Evolutionary conservation across 768 basidiomycete genomes (phyloP).

Genomic region (Nidularia pulvinata): DNA sequence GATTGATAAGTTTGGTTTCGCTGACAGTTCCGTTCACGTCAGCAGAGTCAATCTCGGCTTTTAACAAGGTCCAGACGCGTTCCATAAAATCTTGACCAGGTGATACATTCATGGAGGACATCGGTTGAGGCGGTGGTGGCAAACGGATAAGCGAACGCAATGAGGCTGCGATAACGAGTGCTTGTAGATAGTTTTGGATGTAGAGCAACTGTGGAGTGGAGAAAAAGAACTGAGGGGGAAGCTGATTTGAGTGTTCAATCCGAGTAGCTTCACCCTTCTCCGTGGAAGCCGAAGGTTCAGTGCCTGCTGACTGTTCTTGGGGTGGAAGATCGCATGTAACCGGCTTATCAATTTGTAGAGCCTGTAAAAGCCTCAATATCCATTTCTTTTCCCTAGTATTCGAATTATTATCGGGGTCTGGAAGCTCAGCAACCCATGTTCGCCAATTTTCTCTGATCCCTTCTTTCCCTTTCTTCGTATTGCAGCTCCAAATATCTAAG

Average conservation of each 20-base stretch:
- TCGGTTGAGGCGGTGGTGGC: constrained; percentile 13
- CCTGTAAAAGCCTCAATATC: constrained; percentile 46
- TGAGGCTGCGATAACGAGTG: constrained; percentile 62
- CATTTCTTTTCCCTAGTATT: constrained; percentile 25
- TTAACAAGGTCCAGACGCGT: constrained; percentile 68
- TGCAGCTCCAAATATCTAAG: constrained; percentile 45
- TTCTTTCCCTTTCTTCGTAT: constrained; percentile 17
- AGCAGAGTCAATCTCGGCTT: constrained; percentile 47
- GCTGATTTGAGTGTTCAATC: constrained; percentile 27
- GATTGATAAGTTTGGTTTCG: constrained; percentile 60
- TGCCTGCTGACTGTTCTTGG: not conserved
- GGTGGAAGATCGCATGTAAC: constrained; percentile 37
- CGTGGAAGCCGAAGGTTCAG: not conserved
- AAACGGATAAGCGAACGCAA: constrained; percentile 55
- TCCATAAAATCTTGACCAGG: constrained; percentile 41
- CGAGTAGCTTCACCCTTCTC: no score
- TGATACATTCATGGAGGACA: constrained; percentile 2
- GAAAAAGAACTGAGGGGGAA: constrained; percentile 73
- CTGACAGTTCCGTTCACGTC: constrained; percentile 4
- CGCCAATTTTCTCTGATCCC: constrained; percentile 28
- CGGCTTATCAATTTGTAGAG: constrained; percentile 34
- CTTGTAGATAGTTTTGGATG: constrained; percentile 72
- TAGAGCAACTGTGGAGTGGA: constrained; percentile 49
- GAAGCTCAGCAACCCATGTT: constrained; percentile 22
- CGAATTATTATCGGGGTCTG: not conserved